Evolutionary conservation across 2,329 filamentous ascomycete species (phyloP).

Genomic region (Sporothrix inflata): DNA sequence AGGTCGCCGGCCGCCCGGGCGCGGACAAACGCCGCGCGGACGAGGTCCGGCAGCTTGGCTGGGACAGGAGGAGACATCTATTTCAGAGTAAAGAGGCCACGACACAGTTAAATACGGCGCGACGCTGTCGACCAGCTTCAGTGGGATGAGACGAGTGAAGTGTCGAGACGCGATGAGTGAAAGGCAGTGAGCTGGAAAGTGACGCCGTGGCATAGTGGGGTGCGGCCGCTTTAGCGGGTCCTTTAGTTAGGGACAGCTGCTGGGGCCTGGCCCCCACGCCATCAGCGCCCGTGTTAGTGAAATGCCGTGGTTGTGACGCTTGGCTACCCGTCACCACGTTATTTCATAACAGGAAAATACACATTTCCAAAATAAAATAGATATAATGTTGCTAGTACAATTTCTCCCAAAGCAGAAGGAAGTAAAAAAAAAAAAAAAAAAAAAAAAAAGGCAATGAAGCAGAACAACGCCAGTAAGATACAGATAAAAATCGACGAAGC

Average conservation of each 20-base stretch:
- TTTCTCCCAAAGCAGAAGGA: no score
- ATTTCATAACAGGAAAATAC: background rate
- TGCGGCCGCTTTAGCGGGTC: background rate
- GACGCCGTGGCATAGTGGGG: slow-evolving; percentile 5
- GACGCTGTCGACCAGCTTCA: no score
- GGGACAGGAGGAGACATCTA: slow-evolving; percentile 46
- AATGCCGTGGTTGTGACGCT: no score
- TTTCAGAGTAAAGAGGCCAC: no score
- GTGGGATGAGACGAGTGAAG: no score
- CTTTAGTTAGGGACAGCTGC: background rate
- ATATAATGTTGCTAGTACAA: background rate
- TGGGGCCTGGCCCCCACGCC: background rate
- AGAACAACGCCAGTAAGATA: background rate
- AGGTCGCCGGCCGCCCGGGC: slow-evolving; percentile 55
- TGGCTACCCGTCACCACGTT: background rate
- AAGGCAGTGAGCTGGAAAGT: background rate
- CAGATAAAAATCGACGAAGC: background rate
- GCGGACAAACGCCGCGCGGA: slow-evolving; percentile 53
- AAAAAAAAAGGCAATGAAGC: background rate
- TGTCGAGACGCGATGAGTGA: background rate
- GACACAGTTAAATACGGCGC: no score
- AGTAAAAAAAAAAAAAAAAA: background rate
- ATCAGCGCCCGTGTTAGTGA: background rate
- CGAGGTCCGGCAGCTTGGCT: slow-evolving; percentile 54
- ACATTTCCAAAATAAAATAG: background rate